Conservation (phyloP, 2,329 filamentous ascomycete species). For the Phyllosticta paracitricarpa region DNA sequence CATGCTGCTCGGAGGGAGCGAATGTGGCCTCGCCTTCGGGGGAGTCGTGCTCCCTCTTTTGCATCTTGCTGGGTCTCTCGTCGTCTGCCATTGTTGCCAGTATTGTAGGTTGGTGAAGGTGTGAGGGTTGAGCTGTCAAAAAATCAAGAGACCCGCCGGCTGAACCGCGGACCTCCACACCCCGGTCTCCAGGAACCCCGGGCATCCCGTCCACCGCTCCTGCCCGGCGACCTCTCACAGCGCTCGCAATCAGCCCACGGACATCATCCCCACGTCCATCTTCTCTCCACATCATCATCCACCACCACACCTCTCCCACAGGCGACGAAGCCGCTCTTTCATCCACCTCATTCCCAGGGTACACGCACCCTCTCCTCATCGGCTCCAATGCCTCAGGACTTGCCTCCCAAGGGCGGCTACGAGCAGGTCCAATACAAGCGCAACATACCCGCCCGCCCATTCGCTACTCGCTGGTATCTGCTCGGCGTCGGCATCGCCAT, state of each 20-base stretch:
- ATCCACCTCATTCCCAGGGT: neutral
- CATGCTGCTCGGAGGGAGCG: neutral
- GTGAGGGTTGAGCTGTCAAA: neutral
- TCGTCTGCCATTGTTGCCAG: conserved; percentile 1
- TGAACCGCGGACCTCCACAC: neutral
- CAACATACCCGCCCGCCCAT: conserved; percentile 84
- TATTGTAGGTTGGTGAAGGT: neutral
- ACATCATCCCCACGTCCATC: neutral
- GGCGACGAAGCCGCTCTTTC: conserved; percentile 7
- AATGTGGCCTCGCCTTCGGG: conserved; percentile 1
- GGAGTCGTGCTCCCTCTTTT: conserved; percentile 7
- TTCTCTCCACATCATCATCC: neutral
- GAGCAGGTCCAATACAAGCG: conserved; percentile 96
- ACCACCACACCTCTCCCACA: neutral
- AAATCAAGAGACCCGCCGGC: neutral
- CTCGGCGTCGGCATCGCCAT: conserved; percentile 67
- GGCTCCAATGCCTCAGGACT: conserved; percentile 83
- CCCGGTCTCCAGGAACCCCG: neutral
- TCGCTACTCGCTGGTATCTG: conserved; percentile 73
- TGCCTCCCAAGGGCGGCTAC: conserved; percentile 93
- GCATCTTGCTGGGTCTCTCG: conserved; percentile 9
- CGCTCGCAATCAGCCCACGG: neutral
- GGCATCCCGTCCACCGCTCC: neutral
- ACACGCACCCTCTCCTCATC: neutral
- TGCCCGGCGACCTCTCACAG: conserved; percentile 1